Percentiles rank a stretch among this genome's conserved stretches.
Conservation (phyloP, 768 basidiomycete genomes). For the Rhodotorula kratochvilovae region DNA sequence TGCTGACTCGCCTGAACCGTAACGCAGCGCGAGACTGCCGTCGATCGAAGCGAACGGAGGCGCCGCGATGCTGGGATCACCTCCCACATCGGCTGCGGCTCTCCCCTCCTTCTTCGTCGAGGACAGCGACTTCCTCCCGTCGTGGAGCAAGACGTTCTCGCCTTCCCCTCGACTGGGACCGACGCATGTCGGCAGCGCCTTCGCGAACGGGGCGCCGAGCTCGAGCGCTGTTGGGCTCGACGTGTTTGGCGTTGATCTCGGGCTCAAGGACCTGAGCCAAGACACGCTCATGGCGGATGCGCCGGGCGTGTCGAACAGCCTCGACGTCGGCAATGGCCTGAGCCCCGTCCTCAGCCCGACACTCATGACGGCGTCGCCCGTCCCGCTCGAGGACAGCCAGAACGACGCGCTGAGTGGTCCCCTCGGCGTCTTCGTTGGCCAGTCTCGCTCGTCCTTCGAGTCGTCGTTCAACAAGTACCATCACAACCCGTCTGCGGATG, state of each 20-base stretch:
- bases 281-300: neutral
- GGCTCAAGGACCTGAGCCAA: neutral
- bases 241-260: neutral
- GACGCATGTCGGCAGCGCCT: neutral
- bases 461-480: conserved; percentile 11
- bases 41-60: neutral
- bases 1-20: neutral
- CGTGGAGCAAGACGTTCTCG: conserved; percentile 19
- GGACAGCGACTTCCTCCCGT: conserved; percentile 18
- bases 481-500: neutral
- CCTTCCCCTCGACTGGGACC: neutral
- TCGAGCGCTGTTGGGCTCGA: neutral
- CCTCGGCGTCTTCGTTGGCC: neutral
- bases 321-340: conserved; percentile 8
- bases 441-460: neutral
- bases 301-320: neutral
- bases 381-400: neutral
- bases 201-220: neutral
- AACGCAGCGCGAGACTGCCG: neutral
- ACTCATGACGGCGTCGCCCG: neutral
- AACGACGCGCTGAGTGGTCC: too few relatives aligned
- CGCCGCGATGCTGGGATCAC: conserved; percentile 12
- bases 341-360: conserved; percentile 12
- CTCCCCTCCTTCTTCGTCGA: conserved; percentile 4
- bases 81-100: neutral